Evolutionary conservation across 768 basidiomycete genomes (phyloP).

Genomic region (Cubamyces sp.): DNA sequence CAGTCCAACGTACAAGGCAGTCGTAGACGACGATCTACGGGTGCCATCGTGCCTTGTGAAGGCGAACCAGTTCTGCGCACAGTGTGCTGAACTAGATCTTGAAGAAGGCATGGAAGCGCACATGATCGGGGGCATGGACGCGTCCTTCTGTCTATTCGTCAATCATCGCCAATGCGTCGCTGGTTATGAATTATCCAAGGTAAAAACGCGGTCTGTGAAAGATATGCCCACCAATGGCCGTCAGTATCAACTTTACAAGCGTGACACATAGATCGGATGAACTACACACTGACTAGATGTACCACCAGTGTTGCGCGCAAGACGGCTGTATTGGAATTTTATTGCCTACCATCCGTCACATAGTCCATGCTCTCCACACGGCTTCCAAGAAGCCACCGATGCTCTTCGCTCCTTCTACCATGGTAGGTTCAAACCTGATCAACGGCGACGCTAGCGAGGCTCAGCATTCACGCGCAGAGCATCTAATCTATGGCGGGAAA

Average conservation of each 20-base stretch:
- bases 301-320: conserved; percentile 43
- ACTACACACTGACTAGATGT: neutral
- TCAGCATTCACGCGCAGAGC: conserved; percentile 40
- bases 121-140: conserved; percentile 36
- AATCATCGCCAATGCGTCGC: conserved; percentile 55
- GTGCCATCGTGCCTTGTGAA: conserved; percentile 38
- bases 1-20: conserved; percentile 42
- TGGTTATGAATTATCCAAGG: conserved; percentile 38
- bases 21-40: conserved; percentile 56
- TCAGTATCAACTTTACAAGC: neutral
- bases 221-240: conserved; percentile 30
- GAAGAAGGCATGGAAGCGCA: conserved; percentile 50
- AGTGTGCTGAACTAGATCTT: conserved; percentile 38
- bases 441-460: conserved; percentile 3
- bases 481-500: conserved; percentile 47
- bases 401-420: conserved; percentile 56
- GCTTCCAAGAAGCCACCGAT: conserved; percentile 50
- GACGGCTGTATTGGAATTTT: conserved; percentile 57
- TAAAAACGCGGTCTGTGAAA: conserved; percentile 12
- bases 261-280: conserved; percentile 4
- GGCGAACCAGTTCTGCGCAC: conserved; percentile 34
- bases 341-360: conserved; percentile 54
- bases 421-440: conserved; percentile 15
- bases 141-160: conserved; percentile 43
- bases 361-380: conserved; percentile 44